These are phyloP conservation scores for Barnettozyma wickerhamii DNA, from an alignment of 805 yeast species.

Conservation along the genomic window DNA sequence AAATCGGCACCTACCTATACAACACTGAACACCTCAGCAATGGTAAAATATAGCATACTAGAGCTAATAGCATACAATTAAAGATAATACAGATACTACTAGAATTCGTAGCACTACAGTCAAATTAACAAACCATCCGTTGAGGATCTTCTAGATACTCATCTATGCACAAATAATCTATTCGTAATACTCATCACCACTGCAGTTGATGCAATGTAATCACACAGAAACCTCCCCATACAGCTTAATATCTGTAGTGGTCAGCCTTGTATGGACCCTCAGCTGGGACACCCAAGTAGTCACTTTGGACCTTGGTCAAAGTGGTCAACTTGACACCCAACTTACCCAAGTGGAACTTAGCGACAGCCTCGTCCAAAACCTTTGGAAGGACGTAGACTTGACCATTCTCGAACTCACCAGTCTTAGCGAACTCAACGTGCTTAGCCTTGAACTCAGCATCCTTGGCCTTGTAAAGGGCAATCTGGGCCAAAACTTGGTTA, in stretches of 20 bases:
- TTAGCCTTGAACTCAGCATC: constrained; percentile 74
- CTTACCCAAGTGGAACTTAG: constrained; percentile 93
- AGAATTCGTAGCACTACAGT: too few species aligned
- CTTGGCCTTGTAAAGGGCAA: constrained; percentile 88
- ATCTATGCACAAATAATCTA: too few species aligned
- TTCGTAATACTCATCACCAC: constrained; percentile 1
- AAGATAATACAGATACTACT: too few species aligned
- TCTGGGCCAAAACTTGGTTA: constrained; percentile 98
- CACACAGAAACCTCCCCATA: background rate
- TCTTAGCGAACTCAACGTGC: constrained; percentile 86
- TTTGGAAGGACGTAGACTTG: constrained; percentile 92
- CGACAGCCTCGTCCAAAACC: constrained; percentile 97
- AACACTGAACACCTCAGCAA: background rate
- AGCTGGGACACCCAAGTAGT: constrained; percentile 85
- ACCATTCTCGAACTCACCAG: constrained; percentile 87
- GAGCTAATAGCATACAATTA: too few species aligned
- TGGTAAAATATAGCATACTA: too few species aligned
- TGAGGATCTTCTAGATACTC: too few species aligned
- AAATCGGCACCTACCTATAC: constrained; percentile 30
- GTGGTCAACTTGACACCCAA: constrained; percentile 83
- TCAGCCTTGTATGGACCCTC: constrained; percentile 99
- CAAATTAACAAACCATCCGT: background rate
- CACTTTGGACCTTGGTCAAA: constrained; percentile 79
- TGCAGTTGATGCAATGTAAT: constrained; percentile 26
- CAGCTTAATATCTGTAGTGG: constrained; percentile 97